phyloP scores from a whole-genome alignment of 495 filamentous ascomycete genomes.

The Aspergillus sclerotiicarbonarius region DNA sequence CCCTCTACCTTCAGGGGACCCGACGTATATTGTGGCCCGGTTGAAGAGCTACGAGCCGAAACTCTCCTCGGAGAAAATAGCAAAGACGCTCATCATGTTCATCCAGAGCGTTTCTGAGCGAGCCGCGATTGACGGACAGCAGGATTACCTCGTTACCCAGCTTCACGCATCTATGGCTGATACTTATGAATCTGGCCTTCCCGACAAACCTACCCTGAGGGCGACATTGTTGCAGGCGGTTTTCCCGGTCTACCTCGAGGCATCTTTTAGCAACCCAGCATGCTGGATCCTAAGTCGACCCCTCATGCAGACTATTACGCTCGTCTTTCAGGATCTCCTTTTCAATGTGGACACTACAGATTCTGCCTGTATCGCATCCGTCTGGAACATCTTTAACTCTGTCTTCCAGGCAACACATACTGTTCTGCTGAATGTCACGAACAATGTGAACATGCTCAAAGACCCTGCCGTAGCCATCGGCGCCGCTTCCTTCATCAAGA shows the following conservation, averaged over 20 bases:
- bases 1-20: slow-evolving; percentile 63
- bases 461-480: slow-evolving; percentile 41
- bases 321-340: slow-evolving; percentile 46
- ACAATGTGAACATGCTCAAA: slow-evolving; percentile 31
- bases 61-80: slow-evolving; percentile 47
- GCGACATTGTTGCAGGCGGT: slow-evolving; percentile 56
- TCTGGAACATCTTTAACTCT: slow-evolving; percentile 41
- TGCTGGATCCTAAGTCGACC: slow-evolving; percentile 61
- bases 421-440: slow-evolving; percentile 33
- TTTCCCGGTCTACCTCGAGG: slow-evolving; percentile 64
- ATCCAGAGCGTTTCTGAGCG: slow-evolving; percentile 63
- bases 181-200: slow-evolving; percentile 45
- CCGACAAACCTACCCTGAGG: slow-evolving; percentile 50
- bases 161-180: slow-evolving; percentile 55
- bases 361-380: slow-evolving; percentile 38
- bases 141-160: slow-evolving; percentile 57
- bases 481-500: slow-evolving; percentile 42
- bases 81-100: slow-evolving; percentile 60
- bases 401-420: slow-evolving; percentile 43
- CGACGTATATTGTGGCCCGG: slow-evolving; percentile 65
- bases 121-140: slow-evolving; percentile 60
- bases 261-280: slow-evolving; percentile 44
- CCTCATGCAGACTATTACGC: slow-evolving; percentile 48
- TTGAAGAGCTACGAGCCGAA: slow-evolving; percentile 63
- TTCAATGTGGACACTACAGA: slow-evolving; percentile 50